phyloP scores from a whole-genome alignment of 78 protist genomes.

The Dictyostelium brefeldianum region DNA sequence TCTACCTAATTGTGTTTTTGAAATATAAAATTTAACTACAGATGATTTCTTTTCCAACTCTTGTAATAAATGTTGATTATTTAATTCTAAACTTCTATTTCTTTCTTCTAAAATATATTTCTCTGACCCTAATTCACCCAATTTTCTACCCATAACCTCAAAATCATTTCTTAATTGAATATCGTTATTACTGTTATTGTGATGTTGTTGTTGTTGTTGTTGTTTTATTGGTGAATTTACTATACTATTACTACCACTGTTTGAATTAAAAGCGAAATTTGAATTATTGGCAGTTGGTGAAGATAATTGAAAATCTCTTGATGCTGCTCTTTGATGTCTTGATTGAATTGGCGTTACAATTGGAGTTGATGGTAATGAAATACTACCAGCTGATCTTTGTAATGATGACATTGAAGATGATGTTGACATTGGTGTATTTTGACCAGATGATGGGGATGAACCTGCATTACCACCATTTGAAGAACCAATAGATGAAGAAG shows the following conservation, averaged over 20 bases:
- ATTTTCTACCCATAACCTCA: slow-evolving; percentile 47
- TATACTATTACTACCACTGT: background rate
- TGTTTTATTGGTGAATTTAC: background rate
- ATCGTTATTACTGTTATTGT: background rate
- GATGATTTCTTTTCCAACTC: slow-evolving; percentile 64
- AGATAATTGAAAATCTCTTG: slow-evolving; percentile 31
- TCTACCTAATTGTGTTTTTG: slow-evolving; percentile 69
- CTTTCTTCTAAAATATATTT: slow-evolving; percentile 57
- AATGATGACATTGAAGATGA: too few species aligned
- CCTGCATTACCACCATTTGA: background rate
- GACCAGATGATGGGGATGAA: background rate
- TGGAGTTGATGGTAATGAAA: slow-evolving; percentile 62
- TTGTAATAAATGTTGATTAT: background rate
- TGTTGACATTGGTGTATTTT: slow-evolving; percentile 31
- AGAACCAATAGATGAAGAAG: background rate
- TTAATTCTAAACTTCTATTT: slow-evolving; percentile 47
- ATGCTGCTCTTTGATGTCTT: slow-evolving; percentile 33
- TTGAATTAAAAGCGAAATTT: background rate
- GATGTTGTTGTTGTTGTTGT: background rate
- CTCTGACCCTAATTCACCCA: slow-evolving; percentile 71
- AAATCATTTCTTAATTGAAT: slow-evolving; percentile 22
- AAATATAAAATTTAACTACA: slow-evolving; percentile 54
- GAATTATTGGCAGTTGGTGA: background rate
- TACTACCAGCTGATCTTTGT: slow-evolving; percentile 19
- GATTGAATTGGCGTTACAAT: slow-evolving; percentile 28